These are phyloP conservation scores for Lumnitzera littorea DNA, from an alignment of 345 rosid genomes.

Conservation along the genomic window DNA sequence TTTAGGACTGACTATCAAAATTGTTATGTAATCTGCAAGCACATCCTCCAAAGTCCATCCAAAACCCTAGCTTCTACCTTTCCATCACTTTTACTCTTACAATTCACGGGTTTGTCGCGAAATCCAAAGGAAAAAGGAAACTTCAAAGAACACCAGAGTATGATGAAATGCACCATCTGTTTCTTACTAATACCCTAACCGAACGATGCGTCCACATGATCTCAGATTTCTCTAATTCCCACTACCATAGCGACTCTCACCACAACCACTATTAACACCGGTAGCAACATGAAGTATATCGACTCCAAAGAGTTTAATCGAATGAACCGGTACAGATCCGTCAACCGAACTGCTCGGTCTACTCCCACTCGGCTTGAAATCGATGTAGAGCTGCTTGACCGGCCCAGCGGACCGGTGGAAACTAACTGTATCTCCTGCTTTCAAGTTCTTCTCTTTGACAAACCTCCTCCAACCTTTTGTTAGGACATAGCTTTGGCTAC, in stretches of 20 bases:
- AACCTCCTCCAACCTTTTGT: slow-evolving; percentile 99
- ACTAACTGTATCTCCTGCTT: slow-evolving; percentile 79
- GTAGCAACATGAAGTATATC: slow-evolving; percentile 38
- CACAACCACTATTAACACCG: slow-evolving; percentile 13
- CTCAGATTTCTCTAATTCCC: slow-evolving; percentile 50
- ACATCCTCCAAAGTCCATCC: too few species aligned
- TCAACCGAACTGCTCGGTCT: slow-evolving; percentile 9
- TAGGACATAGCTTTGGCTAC: slow-evolving; percentile 93
- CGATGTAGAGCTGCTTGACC: slow-evolving; percentile 73
- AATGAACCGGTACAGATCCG: slow-evolving; percentile 14
- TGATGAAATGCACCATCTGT: slow-evolving; percentile 39
- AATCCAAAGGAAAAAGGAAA: not conserved
- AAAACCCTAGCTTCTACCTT: too few species aligned
- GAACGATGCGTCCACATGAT: slow-evolving; percentile 31
- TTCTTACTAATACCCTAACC: slow-evolving; percentile 69
- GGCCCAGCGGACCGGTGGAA: slow-evolving; percentile 72
- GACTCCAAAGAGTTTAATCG: slow-evolving; percentile 79
- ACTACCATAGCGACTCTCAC: slow-evolving; percentile 19
- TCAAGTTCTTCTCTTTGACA: slow-evolving; percentile 74
- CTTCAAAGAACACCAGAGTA: not conserved
- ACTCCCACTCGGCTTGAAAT: slow-evolving; percentile 39
- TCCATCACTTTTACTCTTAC: too few species aligned
- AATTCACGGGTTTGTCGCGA: too few species aligned
- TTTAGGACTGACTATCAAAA: too few species aligned
- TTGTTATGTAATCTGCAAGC: too few species aligned